phyloP scores from a whole-genome alignment of 768 basidiomycete genomes.

The Termitomyces sp. region DNA sequence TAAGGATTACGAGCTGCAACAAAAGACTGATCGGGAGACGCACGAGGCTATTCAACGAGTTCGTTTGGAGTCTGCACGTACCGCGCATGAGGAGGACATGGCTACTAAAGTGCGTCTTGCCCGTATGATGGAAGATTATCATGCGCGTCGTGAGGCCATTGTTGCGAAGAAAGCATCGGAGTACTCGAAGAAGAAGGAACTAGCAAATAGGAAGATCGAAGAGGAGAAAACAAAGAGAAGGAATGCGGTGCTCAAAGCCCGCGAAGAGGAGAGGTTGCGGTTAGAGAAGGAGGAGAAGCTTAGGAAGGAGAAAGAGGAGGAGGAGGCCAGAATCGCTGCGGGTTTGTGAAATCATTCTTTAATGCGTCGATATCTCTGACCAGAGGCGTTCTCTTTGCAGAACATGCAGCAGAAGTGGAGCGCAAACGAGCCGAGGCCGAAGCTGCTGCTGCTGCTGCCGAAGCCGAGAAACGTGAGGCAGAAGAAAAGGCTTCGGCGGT shows the following conservation, averaged over 20 bases:
- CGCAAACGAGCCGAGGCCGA: conserved; percentile 44
- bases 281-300: conserved; percentile 35
- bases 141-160: conserved; percentile 45
- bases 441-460: conserved; percentile 39
- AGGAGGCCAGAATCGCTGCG: conserved; percentile 40
- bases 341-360: conserved; percentile 32
- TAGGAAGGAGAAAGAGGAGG: conserved; percentile 48
- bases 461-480: conserved; percentile 54
- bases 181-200: conserved; percentile 52
- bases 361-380: background rate
- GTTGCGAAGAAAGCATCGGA: conserved; percentile 58
- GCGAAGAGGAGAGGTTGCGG: conserved; percentile 50
- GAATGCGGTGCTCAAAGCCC: conserved; percentile 47
- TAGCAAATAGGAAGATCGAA: conserved; percentile 64
- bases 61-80: conserved; percentile 49
- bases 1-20: conserved; percentile 84
- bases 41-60: conserved; percentile 59
- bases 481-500: conserved; percentile 50
- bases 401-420: conserved; percentile 52
- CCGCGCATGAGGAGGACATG: conserved; percentile 61
- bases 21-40: conserved; percentile 65
- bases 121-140: conserved; percentile 71
- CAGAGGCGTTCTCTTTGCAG: conserved; percentile 22
- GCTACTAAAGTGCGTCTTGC: conserved; percentile 70
- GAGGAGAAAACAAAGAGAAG: conserved; percentile 80